Evolutionary conservation across 176 grass and related monocot genomes (phyloP).

Genomic region (Poa pratensis): DNA sequence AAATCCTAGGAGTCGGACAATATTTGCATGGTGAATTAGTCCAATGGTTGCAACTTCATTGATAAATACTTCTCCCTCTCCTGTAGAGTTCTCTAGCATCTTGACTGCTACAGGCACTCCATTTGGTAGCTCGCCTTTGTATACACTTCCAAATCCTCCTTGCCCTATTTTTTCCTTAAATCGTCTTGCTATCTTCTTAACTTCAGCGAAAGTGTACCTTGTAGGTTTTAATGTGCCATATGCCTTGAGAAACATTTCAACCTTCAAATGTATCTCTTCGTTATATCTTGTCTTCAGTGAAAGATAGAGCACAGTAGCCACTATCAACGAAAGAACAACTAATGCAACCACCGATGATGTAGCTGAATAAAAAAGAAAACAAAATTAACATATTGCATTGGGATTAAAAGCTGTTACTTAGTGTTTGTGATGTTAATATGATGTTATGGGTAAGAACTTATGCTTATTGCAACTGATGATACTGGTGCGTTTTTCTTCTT

Average conservation of each 20-base stretch:
- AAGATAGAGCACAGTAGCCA: background rate
- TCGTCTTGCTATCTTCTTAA: no score
- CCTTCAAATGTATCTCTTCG: no score
- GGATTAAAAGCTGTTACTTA: background rate
- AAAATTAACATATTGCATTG: background rate
- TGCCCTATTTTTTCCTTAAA: no score
- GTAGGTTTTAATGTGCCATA: no score
- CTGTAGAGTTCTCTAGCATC: background rate
- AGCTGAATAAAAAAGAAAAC: background rate
- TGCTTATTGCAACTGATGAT: background rate
- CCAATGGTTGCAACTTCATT: background rate
- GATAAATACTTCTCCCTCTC: background rate
- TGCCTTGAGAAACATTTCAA: no score
- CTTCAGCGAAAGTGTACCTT: no score
- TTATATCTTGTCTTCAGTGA: constrained; percentile 14
- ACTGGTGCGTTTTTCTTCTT: background rate
- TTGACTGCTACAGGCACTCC: background rate
- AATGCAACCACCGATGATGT: background rate
- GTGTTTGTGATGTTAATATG: background rate
- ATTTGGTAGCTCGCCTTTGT: background rate
- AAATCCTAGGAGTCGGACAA: background rate
- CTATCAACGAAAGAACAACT: background rate
- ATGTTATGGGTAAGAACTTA: background rate
- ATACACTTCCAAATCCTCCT: constrained; percentile 7
- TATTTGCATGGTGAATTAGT: background rate